A percentile compares a stretch with the other conserved stretches of the same genome.
Evolutionary conservation across 2,329 filamentous ascomycete genomes (phyloP).

Genomic region (Exophiala mesophila): DNA sequence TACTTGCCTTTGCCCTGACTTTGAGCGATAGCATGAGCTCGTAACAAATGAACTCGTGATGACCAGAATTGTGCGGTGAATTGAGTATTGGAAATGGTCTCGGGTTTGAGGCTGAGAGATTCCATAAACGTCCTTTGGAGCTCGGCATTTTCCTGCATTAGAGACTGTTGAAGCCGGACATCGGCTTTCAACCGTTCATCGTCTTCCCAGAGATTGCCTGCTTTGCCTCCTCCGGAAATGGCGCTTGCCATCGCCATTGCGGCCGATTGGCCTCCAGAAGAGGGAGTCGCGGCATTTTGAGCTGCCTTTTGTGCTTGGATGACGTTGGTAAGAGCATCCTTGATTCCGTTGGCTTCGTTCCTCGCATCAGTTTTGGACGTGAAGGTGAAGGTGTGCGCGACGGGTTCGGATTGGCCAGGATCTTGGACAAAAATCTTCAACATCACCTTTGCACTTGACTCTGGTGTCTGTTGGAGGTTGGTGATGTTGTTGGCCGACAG

Average conservation of each 20-base stretch:
- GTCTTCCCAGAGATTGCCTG: conserved; percentile 66
- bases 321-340: conserved; percentile 72
- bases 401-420: conserved; percentile 53
- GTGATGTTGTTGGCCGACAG: conserved; percentile 72
- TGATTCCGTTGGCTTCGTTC: conserved; percentile 77
- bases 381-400: conserved; percentile 82
- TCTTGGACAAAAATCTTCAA: conserved; percentile 81
- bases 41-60: conserved; percentile 74
- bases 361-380: conserved; percentile 71
- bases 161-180: conserved; percentile 76
- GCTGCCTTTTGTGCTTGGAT: conserved; percentile 63
- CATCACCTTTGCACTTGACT: conserved; percentile 83
- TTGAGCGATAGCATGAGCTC: conserved; percentile 84
- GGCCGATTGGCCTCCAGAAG: conserved; percentile 48
- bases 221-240: conserved; percentile 45
- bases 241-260: conserved; percentile 76
- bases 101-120: conserved; percentile 74
- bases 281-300: conserved; percentile 34
- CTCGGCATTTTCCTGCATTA: conserved; percentile 72
- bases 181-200: conserved; percentile 73
- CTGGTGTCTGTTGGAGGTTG: conserved; percentile 93
- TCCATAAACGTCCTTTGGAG: conserved; percentile 85
- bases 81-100: conserved; percentile 70
- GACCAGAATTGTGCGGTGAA: conserved; percentile 96
- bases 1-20: conserved; percentile 84